A percentile compares a stretch with the other conserved stretches of the same genome.
Evolutionary conservation across 768 basidiomycete species (phyloP).

Genomic region (Pleurotus giganteus): DNA sequence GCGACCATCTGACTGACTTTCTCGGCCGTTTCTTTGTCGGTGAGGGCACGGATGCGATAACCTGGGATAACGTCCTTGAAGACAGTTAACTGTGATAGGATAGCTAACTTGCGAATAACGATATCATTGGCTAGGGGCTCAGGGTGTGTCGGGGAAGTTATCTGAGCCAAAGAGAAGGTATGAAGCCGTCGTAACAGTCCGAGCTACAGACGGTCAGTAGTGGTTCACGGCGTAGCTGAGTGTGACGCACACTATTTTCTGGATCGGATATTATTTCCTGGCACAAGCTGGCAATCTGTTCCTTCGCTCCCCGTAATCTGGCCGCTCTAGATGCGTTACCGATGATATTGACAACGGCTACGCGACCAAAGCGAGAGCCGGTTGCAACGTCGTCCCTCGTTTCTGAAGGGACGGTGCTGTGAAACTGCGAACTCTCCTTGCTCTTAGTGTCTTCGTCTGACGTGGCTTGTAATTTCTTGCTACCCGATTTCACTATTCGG

Average conservation of each 20-base stretch:
- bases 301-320: constrained; percentile 78
- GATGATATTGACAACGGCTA: constrained; percentile 72
- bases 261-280: constrained; percentile 94
- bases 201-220: constrained; percentile 46
- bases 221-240: neutral
- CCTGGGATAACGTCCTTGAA: constrained; percentile 97
- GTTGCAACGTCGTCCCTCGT: constrained; percentile 72
- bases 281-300: constrained; percentile 91
- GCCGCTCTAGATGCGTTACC: constrained; percentile 60
- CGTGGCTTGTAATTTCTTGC: constrained; percentile 26
- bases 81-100: constrained; percentile 88
- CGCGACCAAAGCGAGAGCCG: constrained; percentile 85
- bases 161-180: constrained; percentile 78
- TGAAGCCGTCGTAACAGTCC: constrained; percentile 87
- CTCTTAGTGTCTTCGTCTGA: constrained; percentile 23
- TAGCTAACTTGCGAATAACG: constrained; percentile 82
- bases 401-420: constrained; percentile 31
- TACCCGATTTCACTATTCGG: constrained; percentile 60
- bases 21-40: constrained; percentile 87
- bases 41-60: constrained; percentile 89
- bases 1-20: constrained; percentile 94
- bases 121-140: constrained; percentile 76
- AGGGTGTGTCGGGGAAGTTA: constrained; percentile 66
- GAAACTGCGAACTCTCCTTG: constrained; percentile 33
- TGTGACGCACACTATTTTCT: constrained; percentile 79